phyloP scores from a whole-genome alignment of 306 rosid genomes.

The Prunus mongolica region DNA sequence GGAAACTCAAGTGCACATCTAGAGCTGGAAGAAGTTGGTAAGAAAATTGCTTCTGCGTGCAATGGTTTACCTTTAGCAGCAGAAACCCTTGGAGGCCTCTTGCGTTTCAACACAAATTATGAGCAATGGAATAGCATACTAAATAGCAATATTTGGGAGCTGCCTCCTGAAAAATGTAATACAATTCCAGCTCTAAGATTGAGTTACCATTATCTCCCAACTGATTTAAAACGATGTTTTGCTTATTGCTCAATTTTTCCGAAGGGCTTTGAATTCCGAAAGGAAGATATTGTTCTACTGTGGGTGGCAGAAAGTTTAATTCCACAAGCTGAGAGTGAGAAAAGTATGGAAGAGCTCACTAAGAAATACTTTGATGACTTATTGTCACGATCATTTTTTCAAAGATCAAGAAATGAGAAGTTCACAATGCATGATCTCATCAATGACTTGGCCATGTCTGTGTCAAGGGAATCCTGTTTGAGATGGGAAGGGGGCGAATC shows the following conservation, averaged over 20 bases:
- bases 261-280: background rate
- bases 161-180: background rate
- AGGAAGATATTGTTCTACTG: background rate
- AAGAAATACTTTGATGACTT: background rate
- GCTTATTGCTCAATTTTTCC: slow-evolving; percentile 20
- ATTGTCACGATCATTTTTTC: slow-evolving; percentile 8
- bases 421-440: background rate
- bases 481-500: background rate
- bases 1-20: background rate
- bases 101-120: background rate
- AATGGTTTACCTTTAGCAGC: slow-evolving; percentile 20
- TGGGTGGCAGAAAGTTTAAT: slow-evolving; percentile 21
- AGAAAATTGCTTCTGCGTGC: slow-evolving; percentile 15
- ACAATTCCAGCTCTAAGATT: background rate
- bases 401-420: background rate
- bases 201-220: slow-evolving; percentile 19
- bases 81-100: background rate
- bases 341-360: background rate
- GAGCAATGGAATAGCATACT: background rate
- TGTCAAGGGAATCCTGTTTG: background rate
- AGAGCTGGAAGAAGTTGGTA: slow-evolving; percentile 10
- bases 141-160: background rate
- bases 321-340: background rate
- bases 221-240: slow-evolving; percentile 18
- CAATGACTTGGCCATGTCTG: background rate